Percentiles rank a stretch among this genome's conserved stretches.
phyloP scores from a whole-genome alignment of 1,139 yeast species.

The Nakaseomyces bracarensis region DNA sequence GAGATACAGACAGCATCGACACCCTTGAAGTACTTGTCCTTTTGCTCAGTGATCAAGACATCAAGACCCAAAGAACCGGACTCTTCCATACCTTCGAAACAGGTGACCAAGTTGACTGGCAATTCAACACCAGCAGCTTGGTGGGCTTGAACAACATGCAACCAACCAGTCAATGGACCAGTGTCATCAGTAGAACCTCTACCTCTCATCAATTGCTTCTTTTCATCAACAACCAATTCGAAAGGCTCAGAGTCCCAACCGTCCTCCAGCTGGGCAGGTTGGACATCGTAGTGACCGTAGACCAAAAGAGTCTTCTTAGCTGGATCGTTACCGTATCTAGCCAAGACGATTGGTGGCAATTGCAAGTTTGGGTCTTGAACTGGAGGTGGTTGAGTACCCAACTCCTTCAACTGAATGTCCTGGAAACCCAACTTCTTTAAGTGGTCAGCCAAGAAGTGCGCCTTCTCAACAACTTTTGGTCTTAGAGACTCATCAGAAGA shows the following conservation, averaged over 20 bases:
- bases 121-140: constrained; percentile 72
- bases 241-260: constrained; percentile 97
- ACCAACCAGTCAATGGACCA: constrained; percentile 98
- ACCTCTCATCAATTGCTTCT: constrained; percentile 57
- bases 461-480: constrained; percentile 80
- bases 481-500: constrained; percentile 83
- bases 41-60: constrained; percentile 69
- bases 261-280: constrained; percentile 86
- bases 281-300: constrained; percentile 97
- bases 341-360: constrained; percentile 89
- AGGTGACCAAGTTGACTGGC: constrained; percentile 85
- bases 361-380: constrained; percentile 54
- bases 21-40: constrained; percentile 66
- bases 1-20: constrained; percentile 94
- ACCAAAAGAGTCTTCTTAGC: constrained; percentile 77
- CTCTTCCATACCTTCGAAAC: constrained; percentile 99
- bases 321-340: constrained; percentile 76
- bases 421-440: constrained; percentile 64
- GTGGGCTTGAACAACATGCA: constrained; percentile 87
- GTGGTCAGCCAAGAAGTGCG: constrained; percentile 66
- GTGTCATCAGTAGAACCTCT: constrained; percentile 97
- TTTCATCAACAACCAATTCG: constrained; percentile 47
- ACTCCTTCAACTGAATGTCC: constrained; percentile 71
- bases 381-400: constrained; percentile 88
- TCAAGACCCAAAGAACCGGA: constrained; percentile 92